Conservation (phyloP, 306 rosid genomes). For the Pueraria montana region DNA sequence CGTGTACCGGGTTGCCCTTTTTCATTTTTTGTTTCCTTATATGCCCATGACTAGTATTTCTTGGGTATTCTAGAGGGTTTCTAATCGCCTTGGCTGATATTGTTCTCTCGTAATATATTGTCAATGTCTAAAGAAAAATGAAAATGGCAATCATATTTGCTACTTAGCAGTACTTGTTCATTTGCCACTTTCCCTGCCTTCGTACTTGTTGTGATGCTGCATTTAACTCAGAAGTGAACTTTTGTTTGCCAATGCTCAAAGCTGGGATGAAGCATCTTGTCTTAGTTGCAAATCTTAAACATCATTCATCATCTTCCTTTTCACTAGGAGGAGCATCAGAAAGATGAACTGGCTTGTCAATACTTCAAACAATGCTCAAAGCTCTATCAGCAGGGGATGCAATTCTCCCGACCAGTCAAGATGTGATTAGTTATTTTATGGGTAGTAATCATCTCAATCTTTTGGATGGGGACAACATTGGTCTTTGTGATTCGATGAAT, state of each 20-base stretch:
- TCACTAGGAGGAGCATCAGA: neutral
- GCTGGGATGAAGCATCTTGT: neutral
- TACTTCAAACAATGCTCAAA: neutral
- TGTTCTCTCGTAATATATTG: neutral
- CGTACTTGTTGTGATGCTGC: neutral
- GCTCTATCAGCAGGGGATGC: neutral
- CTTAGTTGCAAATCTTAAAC: neutral
- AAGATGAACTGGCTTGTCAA: neutral
- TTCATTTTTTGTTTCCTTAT: neutral
- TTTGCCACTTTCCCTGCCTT: neutral
- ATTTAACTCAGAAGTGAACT: neutral
- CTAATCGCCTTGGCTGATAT: neutral
- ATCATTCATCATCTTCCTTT: neutral
- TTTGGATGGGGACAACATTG: neutral
- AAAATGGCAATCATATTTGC: neutral
- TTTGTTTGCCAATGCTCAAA: conserved; percentile 1
- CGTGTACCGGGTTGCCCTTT: neutral
- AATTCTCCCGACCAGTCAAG: neutral
- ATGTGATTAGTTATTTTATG: neutral
- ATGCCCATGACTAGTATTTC: neutral
- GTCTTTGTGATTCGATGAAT: neutral
- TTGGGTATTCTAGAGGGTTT: neutral
- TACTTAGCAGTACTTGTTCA: neutral
- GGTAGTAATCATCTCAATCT: neutral
- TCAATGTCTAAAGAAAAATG: neutral